Evolutionary conservation across 768 basidiomycete species (phyloP), one percentile per base, ranked within the genome.

Genomic region (Boletellus ananiceps): DNA sequence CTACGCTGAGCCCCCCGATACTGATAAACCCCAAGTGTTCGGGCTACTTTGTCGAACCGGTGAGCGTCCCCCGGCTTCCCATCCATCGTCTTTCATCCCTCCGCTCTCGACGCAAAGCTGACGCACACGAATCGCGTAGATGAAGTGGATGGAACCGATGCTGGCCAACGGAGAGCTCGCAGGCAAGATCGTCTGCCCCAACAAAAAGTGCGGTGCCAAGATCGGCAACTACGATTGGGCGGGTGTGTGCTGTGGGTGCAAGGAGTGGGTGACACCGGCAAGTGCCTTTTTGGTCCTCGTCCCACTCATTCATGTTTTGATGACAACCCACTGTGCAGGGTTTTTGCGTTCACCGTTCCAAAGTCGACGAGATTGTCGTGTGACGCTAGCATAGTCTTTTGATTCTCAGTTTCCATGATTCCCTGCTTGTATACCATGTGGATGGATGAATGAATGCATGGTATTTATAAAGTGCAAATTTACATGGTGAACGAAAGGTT

Each of bases 171-270:
- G 93, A 0, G 76, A 83, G 38, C 71, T 94, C 33, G 79, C 84
- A 0, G 96, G 96, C 15, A 96, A 93, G 75, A 88, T 99, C 57
- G 51, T 79, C 0, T 99, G 96, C 59, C 96, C 96, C 4, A 95
- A 94, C 67, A 78, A 83, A 59, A 93, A 89, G 61, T 99, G 96
- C 59, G 77, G 78, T 3, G 83, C 81, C 21, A 99, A 99, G 71
- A 75, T 99, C 15, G 96, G 96, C 2, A 96, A 90, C 65, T 98
- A 84, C 58, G 93, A 96, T 64, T 99, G 96, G 96, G 92, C 93
- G 5, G 95, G 95, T 0, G 83, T 90, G 25, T 81, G 84, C 59
- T 95, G 93, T 63, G 86, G 89, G 19, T 97, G 93, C 62, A 88
- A 85, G 58, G 82, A 84, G 60, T 97, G 93, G 93, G 88, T 95